Base-by-base conservation (phyloP, 768 basidiomycete genomes). In the Floccularia luteovirens region DNA sequence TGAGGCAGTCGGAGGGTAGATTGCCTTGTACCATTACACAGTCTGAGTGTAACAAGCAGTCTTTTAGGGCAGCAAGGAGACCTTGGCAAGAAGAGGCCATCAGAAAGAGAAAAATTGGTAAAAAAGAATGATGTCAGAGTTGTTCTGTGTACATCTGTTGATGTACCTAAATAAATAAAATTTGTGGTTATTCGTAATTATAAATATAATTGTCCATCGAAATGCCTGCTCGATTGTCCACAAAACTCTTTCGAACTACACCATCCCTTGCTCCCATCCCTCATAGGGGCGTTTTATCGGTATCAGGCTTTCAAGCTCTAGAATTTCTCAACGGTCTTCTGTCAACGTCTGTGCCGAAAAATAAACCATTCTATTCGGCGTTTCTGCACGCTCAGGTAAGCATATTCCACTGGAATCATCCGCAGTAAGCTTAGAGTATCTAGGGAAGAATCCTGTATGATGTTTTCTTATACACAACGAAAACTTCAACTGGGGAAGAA, bases 371-470 rank as follows among this genome's bases (percentile, higher is more conserved):
- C 41, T 91, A 79, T 55, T 77, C 81, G 31, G 74, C 80, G 0
- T 77, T 91, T 53, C 62, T 92, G 12, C 82, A 87, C 53, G 82
- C 90, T 38, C 86, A 90, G 70, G 88, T 77, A 58, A 47, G 71
- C 55, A 33, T 24, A 43, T 53, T 45, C 45, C 36, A 43, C 39
- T 47, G 38, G 36, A 41, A 22, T 43, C 24, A 39, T 20, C 42
- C 38, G 22, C 16, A 42, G 37, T 8, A 38, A 40, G 20, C 36
- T 47, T 36, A 48, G 38, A 34, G 27, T 38, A 19, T 52, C 16
- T 51, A 93, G 91, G 94, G 94, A 28, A 75, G 92, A 55, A 79
- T 98, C 22, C 66, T 96, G 33, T 82, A 91, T 54, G 93, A 97
- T 58, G 62, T 84, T 37, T 92, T 98, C 60, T 68, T 96, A 46